Evolutionary conservation across 805 yeast genomes (phyloP), one percentile per base, ranked within the genome.

Genomic region (Yarrowia deformans): DNA sequence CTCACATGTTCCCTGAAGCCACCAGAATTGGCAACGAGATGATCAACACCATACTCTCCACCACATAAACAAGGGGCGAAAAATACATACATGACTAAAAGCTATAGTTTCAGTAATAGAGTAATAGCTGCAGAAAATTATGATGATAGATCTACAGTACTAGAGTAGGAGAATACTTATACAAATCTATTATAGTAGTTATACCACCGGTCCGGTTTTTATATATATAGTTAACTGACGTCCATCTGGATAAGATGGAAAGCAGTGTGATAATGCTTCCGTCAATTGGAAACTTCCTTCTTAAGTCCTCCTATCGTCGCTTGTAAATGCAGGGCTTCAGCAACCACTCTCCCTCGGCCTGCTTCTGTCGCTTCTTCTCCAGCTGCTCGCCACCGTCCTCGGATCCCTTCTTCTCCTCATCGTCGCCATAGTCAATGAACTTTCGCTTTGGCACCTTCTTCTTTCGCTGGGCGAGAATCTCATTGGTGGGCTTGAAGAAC

Each of bases 281-380:
- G 29, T 23, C 29, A 23, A 23, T 23, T 23, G 29, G 29, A 23
- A 23, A 23, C 29, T 23, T 23, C 29, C 29, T 23, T 23, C 29
- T 23, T 23, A 5, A 16, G n/a, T 48, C 35, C 16, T 13, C 9
- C 34, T 54, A 91, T 73, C 97, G 85, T 80, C 97, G 85, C 78
- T 95, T 95, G 79, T 95, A 95, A 70, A 95, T 91, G 80, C 99
- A 95, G 2, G 99, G 99, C 78, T 94, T 95, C 72, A 95, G 82
- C 70, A 94, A 80, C 97, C 97, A 91, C 74, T 89, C 85, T 10
- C 97, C 97, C 52, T 66, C 61, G 8, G 69, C 37, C 60, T 50
- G 50, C 63, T 52, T 40, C 52, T 52, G 32, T 34, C 61, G 48
- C 34, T 23, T 46, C 68, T 63, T 48, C 37, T 63, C 68, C 14